Evolutionary conservation across 2,329 filamentous ascomycete species (phyloP).

Genomic region (Mollisiaceae sp.): DNA sequence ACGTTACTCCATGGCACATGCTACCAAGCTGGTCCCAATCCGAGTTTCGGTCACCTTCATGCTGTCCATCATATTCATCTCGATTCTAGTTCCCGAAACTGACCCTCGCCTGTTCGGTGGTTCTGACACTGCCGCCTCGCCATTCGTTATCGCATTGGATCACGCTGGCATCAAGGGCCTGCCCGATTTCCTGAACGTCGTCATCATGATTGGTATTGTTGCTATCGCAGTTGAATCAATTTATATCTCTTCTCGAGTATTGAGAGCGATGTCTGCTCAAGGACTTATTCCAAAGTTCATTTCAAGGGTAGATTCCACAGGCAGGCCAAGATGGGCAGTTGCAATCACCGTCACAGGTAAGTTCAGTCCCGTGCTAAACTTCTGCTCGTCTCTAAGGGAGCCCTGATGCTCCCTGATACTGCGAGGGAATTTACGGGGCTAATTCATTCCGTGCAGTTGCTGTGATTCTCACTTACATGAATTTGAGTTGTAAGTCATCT

Average conservation of each 20-base stretch:
- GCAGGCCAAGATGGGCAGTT: conserved; percentile 21
- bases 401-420: no score
- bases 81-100: conserved; percentile 31
- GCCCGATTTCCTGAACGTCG: conserved; percentile 28
- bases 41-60: conserved; percentile 24
- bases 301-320: conserved; percentile 21
- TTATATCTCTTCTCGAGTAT: conserved; percentile 35
- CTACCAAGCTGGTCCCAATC: conserved; percentile 24
- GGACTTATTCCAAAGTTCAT: conserved; percentile 26
- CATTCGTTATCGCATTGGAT: conserved; percentile 32
- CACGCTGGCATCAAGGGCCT: conserved; percentile 28
- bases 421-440: no score
- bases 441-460: conserved; percentile 1
- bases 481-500: conserved; percentile 13
- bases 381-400: no score
- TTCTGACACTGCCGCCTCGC: conserved; percentile 28
- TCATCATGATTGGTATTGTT: conserved; percentile 26
- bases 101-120: conserved; percentile 28
- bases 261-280: conserved; percentile 32
- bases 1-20: conserved; percentile 26
- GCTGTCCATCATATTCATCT: conserved; percentile 22
- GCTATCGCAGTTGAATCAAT: conserved; percentile 29
- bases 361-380: no score
- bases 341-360: conserved; percentile 14
- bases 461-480: conserved; percentile 26